Evolutionary conservation across 1,284 basidiomycete species (phyloP), one percentile per base, ranked within the genome.

Genomic region (Papiliotrema flavescens): DNA sequence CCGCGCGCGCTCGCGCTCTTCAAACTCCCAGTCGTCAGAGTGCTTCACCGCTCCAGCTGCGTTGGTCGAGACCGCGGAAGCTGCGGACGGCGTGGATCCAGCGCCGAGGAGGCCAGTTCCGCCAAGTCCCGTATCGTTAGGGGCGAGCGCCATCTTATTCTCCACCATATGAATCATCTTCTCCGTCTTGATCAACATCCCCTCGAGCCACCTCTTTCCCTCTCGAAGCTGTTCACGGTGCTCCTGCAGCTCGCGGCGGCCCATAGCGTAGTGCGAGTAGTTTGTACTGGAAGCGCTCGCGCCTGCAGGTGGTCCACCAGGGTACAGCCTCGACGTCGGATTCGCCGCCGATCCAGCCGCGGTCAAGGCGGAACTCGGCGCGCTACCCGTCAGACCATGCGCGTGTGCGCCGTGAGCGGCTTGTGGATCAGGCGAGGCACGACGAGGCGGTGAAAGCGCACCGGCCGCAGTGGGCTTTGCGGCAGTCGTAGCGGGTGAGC

Each of bases 191-290:
- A 60, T 41, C 34, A 77, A 49, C 66, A 73, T 76, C 28, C 55
- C 61, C 50, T 77, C 75, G 9, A 77, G 61, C 75, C 75, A 77
- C 26, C 66, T 55, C 56, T 74, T 75, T 56, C 74, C 74, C 44
- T 77, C 74, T 44, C 73, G 63, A 4, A 77, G 67, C 56, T 74
- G 71, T 45, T 76, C 74, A 14, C 73, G 71, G 55, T 77, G 75
- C 51, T 77, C 75, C 19, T 57, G 47, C 0, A 77, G 61, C 53
- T 76, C 75, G 5, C 72, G 66, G 2, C 69, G 65, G 46, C 64
- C 65, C 64, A 71, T 68, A 23, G 63, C 60, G 57, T 71, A 70
- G 40, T 69, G 67, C 14, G 63, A 53, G 39, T 69, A 67, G 36
- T 60, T 54, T 32, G 43, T 46, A 19, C 51, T 20, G 26, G 51